Evolutionary conservation across 140 eudicot genomes (phyloP).

Genomic region (Cichorium intybus): DNA sequence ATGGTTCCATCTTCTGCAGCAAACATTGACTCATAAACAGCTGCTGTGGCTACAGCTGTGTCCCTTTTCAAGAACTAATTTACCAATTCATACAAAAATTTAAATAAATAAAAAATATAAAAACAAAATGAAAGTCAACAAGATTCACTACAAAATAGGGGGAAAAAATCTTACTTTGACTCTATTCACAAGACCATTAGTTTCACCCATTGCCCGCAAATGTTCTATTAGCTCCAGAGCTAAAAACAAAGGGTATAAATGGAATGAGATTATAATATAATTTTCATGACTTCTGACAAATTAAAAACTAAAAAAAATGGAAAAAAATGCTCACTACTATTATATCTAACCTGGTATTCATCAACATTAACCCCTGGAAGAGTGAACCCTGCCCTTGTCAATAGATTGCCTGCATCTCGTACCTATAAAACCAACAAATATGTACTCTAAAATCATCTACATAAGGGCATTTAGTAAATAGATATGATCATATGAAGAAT

Average conservation of each 20-base stretch:
- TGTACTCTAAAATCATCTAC: neutral
- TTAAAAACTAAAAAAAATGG: neutral
- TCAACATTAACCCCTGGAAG: constrained; percentile 98
- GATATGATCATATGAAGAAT: constrained; percentile 19
- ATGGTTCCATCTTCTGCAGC: constrained; percentile 93
- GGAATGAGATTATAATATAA: neutral
- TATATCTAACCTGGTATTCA: constrained; percentile 89
- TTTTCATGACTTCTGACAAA: constrained; percentile 5
- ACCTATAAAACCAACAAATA: constrained; percentile 47
- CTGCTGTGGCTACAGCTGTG: constrained; percentile 88
- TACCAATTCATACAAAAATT: constrained; percentile 3
- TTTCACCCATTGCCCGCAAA: constrained; percentile 95
- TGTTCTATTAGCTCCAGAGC: constrained; percentile 94
- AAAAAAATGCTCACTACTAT: constrained; percentile 61
- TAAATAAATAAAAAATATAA: neutral
- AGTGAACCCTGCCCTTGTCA: constrained; percentile 93
- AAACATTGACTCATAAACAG: constrained; percentile 90
- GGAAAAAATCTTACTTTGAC: constrained; percentile 39
- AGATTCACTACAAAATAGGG: neutral
- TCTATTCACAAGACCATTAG: constrained; percentile 84
- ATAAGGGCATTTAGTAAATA: neutral
- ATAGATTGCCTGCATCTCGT: constrained; percentile 96
- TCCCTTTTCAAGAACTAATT: constrained; percentile 67
- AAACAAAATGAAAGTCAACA: neutral
- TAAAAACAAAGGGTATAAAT: constrained; percentile 26